phyloP scores from a whole-genome alignment of 768 basidiomycete species.

The Dioszegia aurantiaca region DNA sequence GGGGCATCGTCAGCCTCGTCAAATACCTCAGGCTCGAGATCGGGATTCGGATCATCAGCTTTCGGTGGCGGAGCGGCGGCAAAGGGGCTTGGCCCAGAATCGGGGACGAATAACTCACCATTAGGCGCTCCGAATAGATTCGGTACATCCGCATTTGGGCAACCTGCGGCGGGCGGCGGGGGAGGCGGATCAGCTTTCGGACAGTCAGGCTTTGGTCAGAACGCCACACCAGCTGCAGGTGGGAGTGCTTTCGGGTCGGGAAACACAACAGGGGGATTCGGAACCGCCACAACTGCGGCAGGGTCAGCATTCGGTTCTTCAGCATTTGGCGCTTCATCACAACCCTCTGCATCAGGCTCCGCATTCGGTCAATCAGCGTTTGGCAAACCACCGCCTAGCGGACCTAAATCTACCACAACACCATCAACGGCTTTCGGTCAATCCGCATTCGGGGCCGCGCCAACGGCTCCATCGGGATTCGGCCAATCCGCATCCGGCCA shows the following conservation, averaged over 20 bases:
- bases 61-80: conserved; percentile 22
- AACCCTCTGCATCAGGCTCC: conserved; percentile 12
- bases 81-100: not conserved
- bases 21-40: conserved; percentile 9
- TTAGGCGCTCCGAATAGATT: not conserved
- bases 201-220: too few relatives aligned
- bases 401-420: not conserved
- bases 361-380: conserved; percentile 6
- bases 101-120: not conserved
- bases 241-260: too few relatives aligned
- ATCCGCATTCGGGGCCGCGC: conserved; percentile 21
- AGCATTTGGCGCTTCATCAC: conserved; percentile 9
- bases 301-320: conserved; percentile 22
- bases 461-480: conserved; percentile 10
- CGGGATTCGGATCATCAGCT: conserved; percentile 17
- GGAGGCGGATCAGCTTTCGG: too few relatives aligned
- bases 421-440: conserved; percentile 21
- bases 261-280: too few relatives aligned
- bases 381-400: conserved; percentile 21
- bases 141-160: conserved; percentile 23
- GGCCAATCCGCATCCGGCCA: conserved; percentile 22
- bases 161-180: not conserved
- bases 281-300: conserved; percentile 9
- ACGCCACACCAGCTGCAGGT: too few relatives aligned
- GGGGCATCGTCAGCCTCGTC: conserved; percentile 2